A percentile compares a stretch with the other conserved stretches of the same genome.
phyloP scores from a whole-genome alignment of 2,329 filamentous ascomycete genomes.

The Cordyceps cateniannulata region DNA sequence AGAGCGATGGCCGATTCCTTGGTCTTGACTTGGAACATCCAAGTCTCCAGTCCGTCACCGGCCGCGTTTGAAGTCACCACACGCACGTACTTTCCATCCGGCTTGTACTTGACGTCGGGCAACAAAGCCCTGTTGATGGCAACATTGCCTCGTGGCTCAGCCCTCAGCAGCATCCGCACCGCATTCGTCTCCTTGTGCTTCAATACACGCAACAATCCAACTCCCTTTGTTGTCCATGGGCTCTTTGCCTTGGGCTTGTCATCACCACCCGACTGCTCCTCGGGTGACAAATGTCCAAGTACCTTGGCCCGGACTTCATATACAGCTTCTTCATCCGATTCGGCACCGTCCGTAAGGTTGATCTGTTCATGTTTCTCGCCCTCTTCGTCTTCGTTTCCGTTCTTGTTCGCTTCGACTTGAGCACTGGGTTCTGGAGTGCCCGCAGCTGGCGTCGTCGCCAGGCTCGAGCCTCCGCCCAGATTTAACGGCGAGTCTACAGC shows the following conservation, averaged over 20 bases:
- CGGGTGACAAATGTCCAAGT: slow-evolving; percentile 48
- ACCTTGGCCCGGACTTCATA: slow-evolving; percentile 68
- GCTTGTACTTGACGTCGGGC: slow-evolving; percentile 55
- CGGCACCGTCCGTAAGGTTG: slow-evolving; percentile 60
- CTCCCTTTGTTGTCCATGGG: slow-evolving; percentile 62
- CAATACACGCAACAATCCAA: slow-evolving; percentile 66
- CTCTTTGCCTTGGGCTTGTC: slow-evolving; percentile 43
- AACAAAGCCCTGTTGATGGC: slow-evolving; percentile 65
- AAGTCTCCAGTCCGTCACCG: slow-evolving; percentile 58
- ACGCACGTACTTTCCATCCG: slow-evolving; percentile 54
- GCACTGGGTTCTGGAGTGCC: slow-evolving; percentile 52
- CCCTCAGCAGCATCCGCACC: slow-evolving; percentile 63
- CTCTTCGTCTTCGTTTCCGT: slow-evolving; percentile 40
- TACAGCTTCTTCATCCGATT: slow-evolving; percentile 65
- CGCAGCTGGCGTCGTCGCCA: slow-evolving; percentile 53
- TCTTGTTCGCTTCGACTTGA: slow-evolving; percentile 36
- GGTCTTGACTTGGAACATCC: slow-evolving; percentile 66
- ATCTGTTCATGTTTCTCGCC: slow-evolving; percentile 61
- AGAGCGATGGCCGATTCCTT: slow-evolving; percentile 50
- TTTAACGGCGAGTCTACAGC: slow-evolving; percentile 48
- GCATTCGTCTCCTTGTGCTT: slow-evolving; percentile 64
- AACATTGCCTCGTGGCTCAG: slow-evolving; percentile 68
- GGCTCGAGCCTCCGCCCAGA: slow-evolving; percentile 53
- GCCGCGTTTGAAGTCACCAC: slow-evolving; percentile 50
- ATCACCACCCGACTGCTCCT: slow-evolving; percentile 38